Conservation (phyloP, 2,329 filamentous ascomycete genomes). For the Tothia fuscella region DNA sequence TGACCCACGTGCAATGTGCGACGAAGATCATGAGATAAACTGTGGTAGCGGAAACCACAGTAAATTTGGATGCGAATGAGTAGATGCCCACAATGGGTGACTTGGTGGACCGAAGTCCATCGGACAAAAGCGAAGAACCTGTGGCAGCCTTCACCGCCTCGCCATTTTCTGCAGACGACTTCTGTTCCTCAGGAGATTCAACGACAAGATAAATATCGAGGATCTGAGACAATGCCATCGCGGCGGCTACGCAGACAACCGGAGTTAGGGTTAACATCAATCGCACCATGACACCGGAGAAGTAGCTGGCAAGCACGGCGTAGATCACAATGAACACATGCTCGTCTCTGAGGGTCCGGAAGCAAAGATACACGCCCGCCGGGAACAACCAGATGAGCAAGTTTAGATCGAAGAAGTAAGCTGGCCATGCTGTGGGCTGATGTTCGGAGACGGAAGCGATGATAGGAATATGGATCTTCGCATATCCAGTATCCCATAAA, state of each 20-base stretch:
- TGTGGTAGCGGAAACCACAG: constrained; percentile 61
- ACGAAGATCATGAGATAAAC: constrained; percentile 88
- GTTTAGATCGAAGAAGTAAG: constrained; percentile 98
- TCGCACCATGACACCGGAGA: constrained; percentile 98
- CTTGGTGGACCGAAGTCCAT: constrained; percentile 56
- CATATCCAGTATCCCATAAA: constrained; percentile 95
- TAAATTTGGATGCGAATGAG: constrained; percentile 62
- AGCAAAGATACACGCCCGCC: constrained; percentile 95
- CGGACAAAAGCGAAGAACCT: constrained; percentile 38
- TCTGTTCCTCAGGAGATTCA: constrained; percentile 46
- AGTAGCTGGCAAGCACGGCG: constrained; percentile 92
- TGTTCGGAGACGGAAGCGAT: constrained; percentile 99
- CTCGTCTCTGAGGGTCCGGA: constrained; percentile 85
- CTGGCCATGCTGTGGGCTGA: constrained; percentile 96
- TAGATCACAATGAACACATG: constrained; percentile 98
- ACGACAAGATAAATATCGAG: constrained; percentile 72
- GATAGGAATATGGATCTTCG: constrained; percentile 98
- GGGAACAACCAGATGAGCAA: constrained; percentile 99
- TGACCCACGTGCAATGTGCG: constrained; percentile 97
- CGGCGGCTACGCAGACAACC: constrained; percentile 88
- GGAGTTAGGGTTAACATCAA: constrained; percentile 96
- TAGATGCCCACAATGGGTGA: constrained; percentile 76
- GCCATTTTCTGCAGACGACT: constrained; percentile 31
- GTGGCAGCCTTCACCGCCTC: constrained; percentile 27
- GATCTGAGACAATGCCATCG: constrained; percentile 75